Conservation (phyloP, 805 yeast species). For the Schizosaccharomyces japonicus region DNA sequence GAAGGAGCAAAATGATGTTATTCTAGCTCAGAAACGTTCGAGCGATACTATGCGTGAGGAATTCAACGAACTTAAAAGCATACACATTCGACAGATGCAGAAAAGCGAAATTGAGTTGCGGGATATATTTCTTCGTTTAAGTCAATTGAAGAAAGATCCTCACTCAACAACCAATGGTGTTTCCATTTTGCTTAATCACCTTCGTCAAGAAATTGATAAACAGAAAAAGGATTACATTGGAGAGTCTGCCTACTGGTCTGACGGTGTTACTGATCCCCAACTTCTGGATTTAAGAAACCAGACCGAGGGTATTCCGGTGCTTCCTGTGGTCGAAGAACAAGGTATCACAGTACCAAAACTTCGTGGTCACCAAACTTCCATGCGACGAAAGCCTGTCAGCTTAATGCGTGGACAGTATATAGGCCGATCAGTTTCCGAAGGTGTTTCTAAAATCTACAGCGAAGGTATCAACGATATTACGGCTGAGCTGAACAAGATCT, state of each 20-base stretch:
- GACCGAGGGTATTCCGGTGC: no score
- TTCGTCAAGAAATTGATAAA: not conserved
- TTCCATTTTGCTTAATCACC: no score
- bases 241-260: not conserved
- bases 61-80: conserved; percentile 33
- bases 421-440: no score
- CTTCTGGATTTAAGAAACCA: not conserved
- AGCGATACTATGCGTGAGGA: conserved; percentile 37
- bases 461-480: no score
- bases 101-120: conserved; percentile 33
- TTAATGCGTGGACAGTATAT: no score
- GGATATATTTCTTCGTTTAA: conserved; percentile 25
- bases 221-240: not conserved
- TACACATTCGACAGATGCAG: conserved; percentile 17
- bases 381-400: conserved; percentile 4
- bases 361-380: conserved; percentile 8
- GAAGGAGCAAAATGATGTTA: conserved; percentile 35
- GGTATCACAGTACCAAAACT: conserved; percentile 15
- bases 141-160: no score
- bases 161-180: no score
- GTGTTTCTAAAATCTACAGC: no score
- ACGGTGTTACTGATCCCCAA: not conserved
- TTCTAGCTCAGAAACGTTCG: conserved; percentile 35
- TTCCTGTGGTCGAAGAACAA: conserved; percentile 14
- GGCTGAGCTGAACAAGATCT: no score